phyloP scores from a whole-genome alignment of 257 asterid genomes.

The Vinca minor region DNA sequence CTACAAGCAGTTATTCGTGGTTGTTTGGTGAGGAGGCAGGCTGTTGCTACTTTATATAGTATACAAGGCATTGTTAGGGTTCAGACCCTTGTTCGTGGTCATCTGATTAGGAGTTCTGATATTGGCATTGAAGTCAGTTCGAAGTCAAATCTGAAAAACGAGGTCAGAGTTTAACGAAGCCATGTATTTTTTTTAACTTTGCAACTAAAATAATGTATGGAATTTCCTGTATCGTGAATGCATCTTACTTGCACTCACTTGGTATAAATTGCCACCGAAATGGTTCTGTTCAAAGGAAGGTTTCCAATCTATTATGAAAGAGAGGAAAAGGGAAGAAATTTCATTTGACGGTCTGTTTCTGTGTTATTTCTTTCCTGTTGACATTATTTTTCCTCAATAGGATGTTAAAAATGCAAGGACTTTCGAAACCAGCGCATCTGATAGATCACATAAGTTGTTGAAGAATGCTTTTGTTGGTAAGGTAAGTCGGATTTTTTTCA shows the following conservation, averaged over 20 bases:
- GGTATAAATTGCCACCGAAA: not conserved
- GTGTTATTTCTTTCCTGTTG: not conserved
- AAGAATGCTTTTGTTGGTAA: slow-evolving; percentile 30
- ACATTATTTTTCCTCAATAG: slow-evolving; percentile 19
- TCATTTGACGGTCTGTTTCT: not conserved
- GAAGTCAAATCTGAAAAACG: slow-evolving; percentile 14
- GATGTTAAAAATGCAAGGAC: slow-evolving; percentile 23
- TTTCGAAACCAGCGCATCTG: slow-evolving; percentile 7
- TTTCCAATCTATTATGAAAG: not conserved
- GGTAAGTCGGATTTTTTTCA: slow-evolving; percentile 17
- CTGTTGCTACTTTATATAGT: slow-evolving; percentile 30
- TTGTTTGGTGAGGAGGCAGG: slow-evolving; percentile 35
- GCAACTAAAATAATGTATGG: not conserved
- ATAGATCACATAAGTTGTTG: slow-evolving; percentile 12
- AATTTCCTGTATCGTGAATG: not conserved
- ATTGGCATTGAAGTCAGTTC: slow-evolving; percentile 20
- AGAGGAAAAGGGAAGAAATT: not conserved
- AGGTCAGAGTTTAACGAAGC: slow-evolving; percentile 17
- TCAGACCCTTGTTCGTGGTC: slow-evolving; percentile 36
- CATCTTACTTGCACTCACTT: not conserved
- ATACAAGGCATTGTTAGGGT: slow-evolving; percentile 33
- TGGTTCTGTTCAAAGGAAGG: not conserved
- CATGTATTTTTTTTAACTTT: too few species aligned
- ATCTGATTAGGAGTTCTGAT: slow-evolving; percentile 23
- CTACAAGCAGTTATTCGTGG: slow-evolving; percentile 38